These are phyloP conservation scores for Allantophomopsis lycopodina DNA, from an alignment of 2,329 filamentous ascomycete species.

Conservation along the genomic window DNA sequence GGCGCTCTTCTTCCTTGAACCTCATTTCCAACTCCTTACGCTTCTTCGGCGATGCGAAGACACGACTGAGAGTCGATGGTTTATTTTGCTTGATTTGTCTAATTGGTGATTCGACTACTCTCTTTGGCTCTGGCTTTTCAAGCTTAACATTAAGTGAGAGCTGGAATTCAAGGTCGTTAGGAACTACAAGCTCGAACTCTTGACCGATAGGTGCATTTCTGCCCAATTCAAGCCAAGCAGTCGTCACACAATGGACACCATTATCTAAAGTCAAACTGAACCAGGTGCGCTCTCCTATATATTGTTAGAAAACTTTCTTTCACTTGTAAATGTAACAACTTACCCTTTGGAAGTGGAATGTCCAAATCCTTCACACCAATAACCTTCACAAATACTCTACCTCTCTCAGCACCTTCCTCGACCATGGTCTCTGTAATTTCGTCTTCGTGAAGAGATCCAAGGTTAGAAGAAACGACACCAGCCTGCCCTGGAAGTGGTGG, in stretches of 20 bases:
- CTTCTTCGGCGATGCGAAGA: constrained; percentile 93
- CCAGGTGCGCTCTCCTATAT: constrained; percentile 70
- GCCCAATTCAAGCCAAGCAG: constrained; percentile 84
- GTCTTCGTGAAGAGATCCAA: constrained; percentile 52
- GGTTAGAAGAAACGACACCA: constrained; percentile 51
- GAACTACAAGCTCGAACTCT: constrained; percentile 93
- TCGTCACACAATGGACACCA: constrained; percentile 93
- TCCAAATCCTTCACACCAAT: constrained; percentile 94
- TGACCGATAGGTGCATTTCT: constrained; percentile 90
- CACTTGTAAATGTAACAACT: constrained; percentile 19
- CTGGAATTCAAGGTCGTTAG: constrained; percentile 97
- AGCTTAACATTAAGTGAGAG: constrained; percentile 93
- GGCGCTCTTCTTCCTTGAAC: constrained; percentile 71
- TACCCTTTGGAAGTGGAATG: constrained; percentile 79
- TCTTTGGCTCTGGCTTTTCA: constrained; percentile 58
- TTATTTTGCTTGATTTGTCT: constrained; percentile 57
- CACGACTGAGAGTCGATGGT: constrained; percentile 77
- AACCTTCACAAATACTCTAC: constrained; percentile 95
- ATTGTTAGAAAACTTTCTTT: neutral
- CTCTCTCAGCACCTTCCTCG: constrained; percentile 75
- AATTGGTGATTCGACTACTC: constrained; percentile 38
- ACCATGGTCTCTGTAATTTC: constrained; percentile 33
- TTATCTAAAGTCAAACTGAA: constrained; percentile 98
- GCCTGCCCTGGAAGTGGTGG: constrained; percentile 82
- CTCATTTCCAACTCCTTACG: constrained; percentile 85